phyloP scores from a whole-genome alignment of 2,329 filamentous ascomycete species.

The Escovopsis sp. region DNA sequence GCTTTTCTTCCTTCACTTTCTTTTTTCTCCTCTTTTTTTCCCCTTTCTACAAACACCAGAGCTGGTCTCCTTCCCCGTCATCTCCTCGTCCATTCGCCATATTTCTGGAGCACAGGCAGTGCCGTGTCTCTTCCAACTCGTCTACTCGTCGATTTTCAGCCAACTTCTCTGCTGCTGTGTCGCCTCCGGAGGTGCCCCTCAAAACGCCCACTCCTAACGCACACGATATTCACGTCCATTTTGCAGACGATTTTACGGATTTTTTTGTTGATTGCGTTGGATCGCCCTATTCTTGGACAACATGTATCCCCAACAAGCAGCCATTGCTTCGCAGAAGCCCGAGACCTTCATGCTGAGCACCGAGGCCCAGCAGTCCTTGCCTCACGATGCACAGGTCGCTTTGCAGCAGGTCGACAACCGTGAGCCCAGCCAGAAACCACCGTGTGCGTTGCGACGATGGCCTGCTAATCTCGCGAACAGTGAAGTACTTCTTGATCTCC shows the following conservation, averaged over 20 bases:
- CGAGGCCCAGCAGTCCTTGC: slow-evolving; percentile 90
- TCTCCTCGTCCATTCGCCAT: slow-evolving; percentile 6
- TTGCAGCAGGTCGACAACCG: slow-evolving; percentile 96
- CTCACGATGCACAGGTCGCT: slow-evolving; percentile 91
- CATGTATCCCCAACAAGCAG: slow-evolving; percentile 74
- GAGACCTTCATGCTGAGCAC: slow-evolving; percentile 98
- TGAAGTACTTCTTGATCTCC: slow-evolving; percentile 99
- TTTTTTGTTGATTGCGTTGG: background rate
- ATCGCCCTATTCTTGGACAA: slow-evolving; percentile 13
- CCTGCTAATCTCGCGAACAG: slow-evolving; percentile 28
- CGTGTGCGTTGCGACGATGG: background rate
- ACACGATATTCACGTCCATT: too few species aligned
- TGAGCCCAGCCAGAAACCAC: slow-evolving; percentile 31
- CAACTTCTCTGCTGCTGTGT: background rate
- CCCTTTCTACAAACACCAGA: slow-evolving; percentile 12
- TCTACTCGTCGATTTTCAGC: background rate
- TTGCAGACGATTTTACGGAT: too few species aligned
- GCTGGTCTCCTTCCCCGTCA: slow-evolving; percentile 29
- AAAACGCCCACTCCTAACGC: too few species aligned
- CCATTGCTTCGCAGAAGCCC: slow-evolving; percentile 90
- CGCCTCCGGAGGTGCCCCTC: background rate
- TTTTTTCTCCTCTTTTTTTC: too few species aligned
- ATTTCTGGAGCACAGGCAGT: slow-evolving; percentile 17
- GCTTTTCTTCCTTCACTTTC: slow-evolving; percentile 12
- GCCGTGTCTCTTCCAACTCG: slow-evolving; percentile 14